Conservation (phyloP, 169 alveolate species). For the Cryptosporidium sp. region DNA sequence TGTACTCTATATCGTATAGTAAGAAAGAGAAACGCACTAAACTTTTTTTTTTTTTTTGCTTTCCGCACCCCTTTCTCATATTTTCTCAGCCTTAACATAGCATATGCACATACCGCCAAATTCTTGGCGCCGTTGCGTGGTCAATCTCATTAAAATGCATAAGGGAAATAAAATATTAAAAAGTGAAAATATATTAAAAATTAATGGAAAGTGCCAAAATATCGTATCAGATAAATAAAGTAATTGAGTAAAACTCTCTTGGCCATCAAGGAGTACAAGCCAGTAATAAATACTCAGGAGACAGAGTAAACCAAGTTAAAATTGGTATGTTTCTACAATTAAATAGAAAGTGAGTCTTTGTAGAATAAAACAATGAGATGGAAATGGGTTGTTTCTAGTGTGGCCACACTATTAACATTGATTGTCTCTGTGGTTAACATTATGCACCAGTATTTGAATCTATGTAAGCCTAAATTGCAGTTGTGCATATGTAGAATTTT, state of each 20-base stretch:
- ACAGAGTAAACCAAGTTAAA: neutral
- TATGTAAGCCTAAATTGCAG: conserved; percentile 58
- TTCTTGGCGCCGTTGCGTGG: conserved; percentile 33
- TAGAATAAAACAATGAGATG: conserved; percentile 28
- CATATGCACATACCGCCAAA: conserved; percentile 21
- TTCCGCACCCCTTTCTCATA: conserved; percentile 2
- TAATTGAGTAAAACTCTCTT: neutral
- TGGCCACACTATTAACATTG: conserved; percentile 45
- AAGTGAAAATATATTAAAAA: neutral
- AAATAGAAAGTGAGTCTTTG: neutral
- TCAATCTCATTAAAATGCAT: conserved; percentile 11
- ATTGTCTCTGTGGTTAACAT: conserved; percentile 47
- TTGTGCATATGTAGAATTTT: conserved; percentile 56
- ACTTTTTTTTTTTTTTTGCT: neutral
- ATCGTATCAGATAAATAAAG: neutral
- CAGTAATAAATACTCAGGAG: neutral
- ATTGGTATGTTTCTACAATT: neutral
- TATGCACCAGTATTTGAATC: conserved; percentile 38
- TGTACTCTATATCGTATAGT: neutral
- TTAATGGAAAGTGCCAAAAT: neutral
- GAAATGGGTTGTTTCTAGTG: conserved; percentile 46
- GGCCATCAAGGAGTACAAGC: neutral
- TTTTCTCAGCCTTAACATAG: neutral
- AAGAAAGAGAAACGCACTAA: neutral
- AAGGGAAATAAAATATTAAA: neutral